Conservation (phyloP, 331 rosid genomes). For the Stylosanthes scabra region DNA sequence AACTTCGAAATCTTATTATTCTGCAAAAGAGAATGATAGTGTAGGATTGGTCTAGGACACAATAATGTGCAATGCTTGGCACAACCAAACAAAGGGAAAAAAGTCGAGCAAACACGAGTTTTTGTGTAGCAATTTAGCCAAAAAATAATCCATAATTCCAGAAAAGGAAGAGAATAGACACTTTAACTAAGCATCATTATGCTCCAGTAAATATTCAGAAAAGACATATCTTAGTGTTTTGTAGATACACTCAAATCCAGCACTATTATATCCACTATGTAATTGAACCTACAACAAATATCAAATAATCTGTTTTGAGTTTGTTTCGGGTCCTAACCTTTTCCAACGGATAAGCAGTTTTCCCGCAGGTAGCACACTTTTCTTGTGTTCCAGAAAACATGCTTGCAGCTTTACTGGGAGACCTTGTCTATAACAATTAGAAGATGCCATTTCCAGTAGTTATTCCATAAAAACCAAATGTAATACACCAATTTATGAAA, state of each 20-base stretch:
- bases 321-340: slow-evolving; percentile 67
- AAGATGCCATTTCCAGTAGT: slow-evolving; percentile 37
- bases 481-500: neutral
- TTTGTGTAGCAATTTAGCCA: slow-evolving; percentile 6
- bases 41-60: slow-evolving; percentile 4
- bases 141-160: slow-evolving; percentile 19
- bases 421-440: slow-evolving; percentile 78
- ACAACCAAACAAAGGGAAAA: slow-evolving; percentile 21
- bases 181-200: slow-evolving; percentile 9
- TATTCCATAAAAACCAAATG: slow-evolving; percentile 21
- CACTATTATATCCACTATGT: slow-evolving; percentile 7
- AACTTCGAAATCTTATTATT: slow-evolving; percentile 29
- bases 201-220: slow-evolving; percentile 10
- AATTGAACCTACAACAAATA: slow-evolving; percentile 1
- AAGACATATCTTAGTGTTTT: slow-evolving; percentile 17
- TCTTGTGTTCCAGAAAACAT: slow-evolving; percentile 99
- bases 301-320: slow-evolving; percentile 22
- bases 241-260: slow-evolving; percentile 21
- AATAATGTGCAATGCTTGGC: slow-evolving; percentile 5
- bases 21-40: slow-evolving; percentile 5
- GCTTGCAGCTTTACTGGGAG: slow-evolving; percentile 94
- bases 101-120: slow-evolving; percentile 14
- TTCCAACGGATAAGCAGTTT: slow-evolving; percentile 96
- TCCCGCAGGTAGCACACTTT: slow-evolving; percentile 95
- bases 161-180: slow-evolving; percentile 2